Evolutionary conservation across 1,284 basidiomycete species (phyloP).

Genomic region (Trichosporon sp.): DNA sequence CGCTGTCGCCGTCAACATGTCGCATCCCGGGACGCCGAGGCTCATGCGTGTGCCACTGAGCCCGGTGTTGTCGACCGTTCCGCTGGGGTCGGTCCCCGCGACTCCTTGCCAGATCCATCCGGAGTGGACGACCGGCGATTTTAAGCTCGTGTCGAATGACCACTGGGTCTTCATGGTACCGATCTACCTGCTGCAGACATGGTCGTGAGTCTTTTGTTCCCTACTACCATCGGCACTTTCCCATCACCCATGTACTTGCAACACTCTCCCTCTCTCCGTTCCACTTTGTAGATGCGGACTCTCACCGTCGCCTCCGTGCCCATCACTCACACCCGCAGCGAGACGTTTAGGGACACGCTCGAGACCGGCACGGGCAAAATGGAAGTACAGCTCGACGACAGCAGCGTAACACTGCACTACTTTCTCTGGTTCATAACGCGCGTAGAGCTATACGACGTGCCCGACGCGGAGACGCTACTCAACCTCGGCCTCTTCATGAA

Average conservation of each 20-base stretch:
- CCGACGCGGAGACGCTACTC: not conserved
- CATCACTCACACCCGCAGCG: not conserved
- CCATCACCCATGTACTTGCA: no score
- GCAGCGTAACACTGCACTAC: not conserved
- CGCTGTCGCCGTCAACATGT: not conserved
- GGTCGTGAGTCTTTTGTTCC: not conserved
- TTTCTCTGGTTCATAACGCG: not conserved
- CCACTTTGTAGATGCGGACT: no score
- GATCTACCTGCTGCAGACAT: not conserved
- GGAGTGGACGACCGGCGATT: not conserved
- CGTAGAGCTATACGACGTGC: not conserved
- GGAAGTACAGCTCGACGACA: not conserved
- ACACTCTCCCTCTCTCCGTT: no score
- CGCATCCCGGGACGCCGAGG: not conserved
- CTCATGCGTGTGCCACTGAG: not conserved
- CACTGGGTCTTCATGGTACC: not conserved
- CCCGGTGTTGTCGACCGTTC: not conserved
- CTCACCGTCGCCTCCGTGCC: no score
- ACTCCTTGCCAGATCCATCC: not conserved
- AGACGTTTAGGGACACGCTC: not conserved
- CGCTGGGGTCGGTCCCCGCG: not conserved
- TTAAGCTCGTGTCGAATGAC: not conserved
- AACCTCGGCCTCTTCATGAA: not conserved
- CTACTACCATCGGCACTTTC: no score
- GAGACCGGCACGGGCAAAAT: not conserved